phyloP scores from a whole-genome alignment of 2,329 filamentous ascomycete genomes.

The Ascochyta clinopodiicola region DNA sequence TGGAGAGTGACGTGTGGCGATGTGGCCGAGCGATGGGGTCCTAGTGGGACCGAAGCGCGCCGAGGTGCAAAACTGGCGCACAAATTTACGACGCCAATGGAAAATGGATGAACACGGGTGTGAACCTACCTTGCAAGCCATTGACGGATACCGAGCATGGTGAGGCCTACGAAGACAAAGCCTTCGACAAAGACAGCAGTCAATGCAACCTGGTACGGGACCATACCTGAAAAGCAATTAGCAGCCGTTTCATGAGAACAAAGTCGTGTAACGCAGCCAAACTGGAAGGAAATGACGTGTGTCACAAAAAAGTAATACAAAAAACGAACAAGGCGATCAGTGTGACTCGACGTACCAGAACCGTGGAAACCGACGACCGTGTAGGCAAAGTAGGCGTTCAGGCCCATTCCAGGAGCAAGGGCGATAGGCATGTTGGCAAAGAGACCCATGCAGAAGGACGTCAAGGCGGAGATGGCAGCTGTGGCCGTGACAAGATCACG shows the following conservation, averaged over 20 bases:
- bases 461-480: conserved; percentile 79
- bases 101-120: conserved; percentile 10
- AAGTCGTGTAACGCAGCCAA: conserved; percentile 5
- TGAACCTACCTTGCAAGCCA: conserved; percentile 60
- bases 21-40: conserved; percentile 11
- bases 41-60: conserved; percentile 17
- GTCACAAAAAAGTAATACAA: conserved; percentile 21
- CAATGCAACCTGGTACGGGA: conserved; percentile 77
- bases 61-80: conserved; percentile 16
- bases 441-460: conserved; percentile 83
- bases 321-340: conserved; percentile 22
- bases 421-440: conserved; percentile 82
- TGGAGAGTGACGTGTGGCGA: conserved; percentile 43
- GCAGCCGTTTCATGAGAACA: conserved; percentile 15
- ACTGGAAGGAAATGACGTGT: conserved; percentile 15
- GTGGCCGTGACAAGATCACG: conserved; percentile 85
- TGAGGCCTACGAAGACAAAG: conserved; percentile 81
- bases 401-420: conserved; percentile 76
- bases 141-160: conserved; percentile 73
- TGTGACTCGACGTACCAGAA: conserved; percentile 55
- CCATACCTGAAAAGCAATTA: conserved; percentile 50
- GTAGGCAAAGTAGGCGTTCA: conserved; percentile 89
- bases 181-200: conserved; percentile 91
- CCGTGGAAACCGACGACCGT: conserved; percentile 81
- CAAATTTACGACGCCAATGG: conserved; percentile 15